Percentiles rank a stretch among this genome's conserved stretches.
These are phyloP conservation scores for Monosporozyma unispora DNA, from an alignment of 805 yeast genomes.

Conservation along the genomic window DNA sequence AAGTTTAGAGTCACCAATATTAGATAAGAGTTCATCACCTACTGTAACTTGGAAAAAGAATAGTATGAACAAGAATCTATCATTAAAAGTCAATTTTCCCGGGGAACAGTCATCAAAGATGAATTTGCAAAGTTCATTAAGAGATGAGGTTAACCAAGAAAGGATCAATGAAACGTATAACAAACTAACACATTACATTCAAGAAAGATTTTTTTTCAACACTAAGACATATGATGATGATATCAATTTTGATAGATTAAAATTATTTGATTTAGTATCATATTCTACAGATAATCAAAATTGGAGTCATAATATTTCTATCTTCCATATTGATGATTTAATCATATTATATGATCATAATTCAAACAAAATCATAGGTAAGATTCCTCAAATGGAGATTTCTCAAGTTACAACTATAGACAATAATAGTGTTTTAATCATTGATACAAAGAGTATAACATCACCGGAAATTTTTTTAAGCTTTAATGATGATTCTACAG, in stretches of 20 bases:
- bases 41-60: neutral
- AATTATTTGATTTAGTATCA: constrained; percentile 34
- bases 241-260: neutral
- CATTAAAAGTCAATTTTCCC: neutral
- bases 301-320: constrained; percentile 31
- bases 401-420: constrained; percentile 26
- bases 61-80: neutral
- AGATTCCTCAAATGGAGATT: constrained; percentile 31
- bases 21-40: neutral
- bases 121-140: neutral
- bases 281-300: constrained; percentile 36
- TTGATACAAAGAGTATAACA: constrained; percentile 34
- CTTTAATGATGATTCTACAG: constrained; percentile 21
- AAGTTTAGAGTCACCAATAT: neutral
- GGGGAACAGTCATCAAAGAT: neutral
- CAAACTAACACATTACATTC: neutral
- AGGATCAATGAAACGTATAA: neutral
- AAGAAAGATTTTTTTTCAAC: neutral
- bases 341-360: constrained; percentile 16
- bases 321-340: constrained; percentile 11
- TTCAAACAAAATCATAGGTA: constrained; percentile 32
- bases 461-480: constrained; percentile 38
- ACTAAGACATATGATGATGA: neutral
- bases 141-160: neutral
- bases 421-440: constrained; percentile 21